Evolutionary conservation across 2,329 filamentous ascomycete genomes (phyloP).

Genomic region (Sphaceloma murrayae): DNA sequence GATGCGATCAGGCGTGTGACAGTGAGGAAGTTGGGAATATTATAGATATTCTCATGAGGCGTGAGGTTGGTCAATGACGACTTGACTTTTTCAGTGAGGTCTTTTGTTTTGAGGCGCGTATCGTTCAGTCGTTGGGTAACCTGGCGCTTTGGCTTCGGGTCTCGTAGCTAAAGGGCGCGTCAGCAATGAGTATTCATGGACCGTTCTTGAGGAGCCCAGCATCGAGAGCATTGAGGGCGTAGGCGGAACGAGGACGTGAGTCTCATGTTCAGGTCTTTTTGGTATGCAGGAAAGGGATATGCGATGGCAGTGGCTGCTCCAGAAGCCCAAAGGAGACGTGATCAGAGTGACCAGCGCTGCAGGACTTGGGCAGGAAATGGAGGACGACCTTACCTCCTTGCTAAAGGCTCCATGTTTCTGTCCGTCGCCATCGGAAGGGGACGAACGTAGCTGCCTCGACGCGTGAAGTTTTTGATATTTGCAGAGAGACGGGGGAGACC

Average conservation of each 20-base stretch:
- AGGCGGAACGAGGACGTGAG: no score
- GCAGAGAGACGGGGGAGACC: background rate
- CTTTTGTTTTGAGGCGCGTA: slow-evolving; percentile 12
- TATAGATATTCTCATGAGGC: slow-evolving; percentile 86
- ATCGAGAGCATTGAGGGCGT: no score
- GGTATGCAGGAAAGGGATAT: no score
- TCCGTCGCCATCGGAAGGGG: background rate
- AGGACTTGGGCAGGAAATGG: no score
- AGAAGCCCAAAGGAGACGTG: no score
- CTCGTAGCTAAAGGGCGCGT: background rate
- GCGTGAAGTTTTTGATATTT: slow-evolving; percentile 1
- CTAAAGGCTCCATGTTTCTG: background rate
- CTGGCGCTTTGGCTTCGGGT: background rate
- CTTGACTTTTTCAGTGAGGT: slow-evolving; percentile 24
- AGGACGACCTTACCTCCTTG: background rate
- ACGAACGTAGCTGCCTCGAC: background rate
- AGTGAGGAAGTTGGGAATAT: slow-evolving; percentile 87
- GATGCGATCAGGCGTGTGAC: slow-evolving; percentile 74
- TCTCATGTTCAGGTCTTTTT: no score
- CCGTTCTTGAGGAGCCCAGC: no score
- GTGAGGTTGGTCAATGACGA: slow-evolving; percentile 26
- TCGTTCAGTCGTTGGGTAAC: slow-evolving; percentile 11
- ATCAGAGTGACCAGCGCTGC: no score
- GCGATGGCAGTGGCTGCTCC: no score
- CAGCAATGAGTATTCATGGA: background rate